Percentiles rank a stretch among this genome's conserved stretches.
Conservation (phyloP, 2,329 filamentous ascomycete species). For the Fusarium heterosporum region DNA sequence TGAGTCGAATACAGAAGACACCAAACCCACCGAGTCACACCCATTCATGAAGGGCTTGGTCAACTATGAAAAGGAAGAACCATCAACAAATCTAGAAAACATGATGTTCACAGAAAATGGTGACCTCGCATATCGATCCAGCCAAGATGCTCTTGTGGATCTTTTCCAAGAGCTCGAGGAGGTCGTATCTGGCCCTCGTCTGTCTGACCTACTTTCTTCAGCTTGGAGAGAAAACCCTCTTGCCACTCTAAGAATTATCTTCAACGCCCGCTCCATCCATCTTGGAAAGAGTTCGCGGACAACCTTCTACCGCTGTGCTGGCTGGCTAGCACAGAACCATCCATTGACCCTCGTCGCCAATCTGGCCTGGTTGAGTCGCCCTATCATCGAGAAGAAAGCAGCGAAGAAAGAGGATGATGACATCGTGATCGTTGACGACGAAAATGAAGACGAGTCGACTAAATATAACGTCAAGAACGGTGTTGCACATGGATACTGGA, state of each 20-base stretch:
- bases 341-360: conserved; percentile 66
- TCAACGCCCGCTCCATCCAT: conserved; percentile 71
- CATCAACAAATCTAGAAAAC: conserved; percentile 49
- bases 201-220: conserved; percentile 57
- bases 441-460: conserved; percentile 52
- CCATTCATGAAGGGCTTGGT: conserved; percentile 54
- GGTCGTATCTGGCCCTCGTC: conserved; percentile 50
- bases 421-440: conserved; percentile 50
- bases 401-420: conserved; percentile 54
- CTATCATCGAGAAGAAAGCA: conserved; percentile 66
- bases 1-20: conserved; percentile 1
- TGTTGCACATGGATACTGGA: conserved; percentile 71
- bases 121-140: conserved; percentile 62
- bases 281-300: conserved; percentile 64
- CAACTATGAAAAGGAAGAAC: conserved; percentile 29
- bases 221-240: conserved; percentile 63
- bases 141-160: conserved; percentile 61
- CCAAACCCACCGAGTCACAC: conserved; percentile 17
- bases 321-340: conserved; percentile 67
- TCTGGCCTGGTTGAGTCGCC: conserved; percentile 66
- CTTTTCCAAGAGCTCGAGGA: conserved; percentile 65
- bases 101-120: conserved; percentile 65
- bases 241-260: conserved; percentile 68
- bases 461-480: conserved; percentile 59
- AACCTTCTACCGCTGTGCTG: conserved; percentile 64